Evolutionary conservation across 345 rosid genomes (phyloP).

Genomic region (Cardiospermum halicacabum): DNA sequence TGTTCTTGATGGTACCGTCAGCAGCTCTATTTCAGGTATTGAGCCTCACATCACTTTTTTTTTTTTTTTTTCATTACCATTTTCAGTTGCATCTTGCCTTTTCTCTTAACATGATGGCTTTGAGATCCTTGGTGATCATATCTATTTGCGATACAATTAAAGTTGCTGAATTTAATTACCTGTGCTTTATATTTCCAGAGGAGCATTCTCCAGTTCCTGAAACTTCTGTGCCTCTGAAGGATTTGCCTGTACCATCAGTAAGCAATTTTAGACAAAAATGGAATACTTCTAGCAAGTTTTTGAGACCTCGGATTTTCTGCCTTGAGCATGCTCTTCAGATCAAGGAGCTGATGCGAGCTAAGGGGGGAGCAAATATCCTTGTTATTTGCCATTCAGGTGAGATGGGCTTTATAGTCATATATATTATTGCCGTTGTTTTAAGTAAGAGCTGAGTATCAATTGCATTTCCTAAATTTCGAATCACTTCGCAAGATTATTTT

Average conservation of each 20-base stretch:
- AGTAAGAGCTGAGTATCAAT: background rate
- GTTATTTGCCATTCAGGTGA: slow-evolving; percentile 96
- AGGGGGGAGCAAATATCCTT: slow-evolving; percentile 81
- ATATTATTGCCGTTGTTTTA: background rate
- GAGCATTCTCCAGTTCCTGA: slow-evolving; percentile 16
- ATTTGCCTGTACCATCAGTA: slow-evolving; percentile 22
- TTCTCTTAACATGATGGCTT: background rate
- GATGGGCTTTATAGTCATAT: slow-evolving; percentile 9
- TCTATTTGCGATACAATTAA: background rate
- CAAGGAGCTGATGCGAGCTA: slow-evolving; percentile 58
- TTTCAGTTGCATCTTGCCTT: background rate
- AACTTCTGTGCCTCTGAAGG: slow-evolving; percentile 24
- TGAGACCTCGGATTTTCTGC: slow-evolving; percentile 92
- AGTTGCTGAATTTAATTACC: slow-evolving; percentile 12
- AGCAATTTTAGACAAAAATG: slow-evolving; percentile 31
- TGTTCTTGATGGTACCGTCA: slow-evolving; percentile 13
- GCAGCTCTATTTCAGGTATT: slow-evolving; percentile 36
- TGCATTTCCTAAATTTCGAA: background rate
- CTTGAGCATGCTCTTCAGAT: slow-evolving; percentile 85
- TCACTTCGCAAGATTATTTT: background rate
- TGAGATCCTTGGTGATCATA: background rate
- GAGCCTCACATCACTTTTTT: background rate
- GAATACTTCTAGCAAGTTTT: slow-evolving; percentile 45
- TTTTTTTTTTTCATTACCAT: background rate
- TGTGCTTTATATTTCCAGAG: slow-evolving; percentile 24